A percentile compares a stretch with the other conserved stretches of the same genome.
Evolutionary conservation across 495 filamentous ascomycete genomes (phyloP).

Genomic region (Apodospora peruviana): DNA sequence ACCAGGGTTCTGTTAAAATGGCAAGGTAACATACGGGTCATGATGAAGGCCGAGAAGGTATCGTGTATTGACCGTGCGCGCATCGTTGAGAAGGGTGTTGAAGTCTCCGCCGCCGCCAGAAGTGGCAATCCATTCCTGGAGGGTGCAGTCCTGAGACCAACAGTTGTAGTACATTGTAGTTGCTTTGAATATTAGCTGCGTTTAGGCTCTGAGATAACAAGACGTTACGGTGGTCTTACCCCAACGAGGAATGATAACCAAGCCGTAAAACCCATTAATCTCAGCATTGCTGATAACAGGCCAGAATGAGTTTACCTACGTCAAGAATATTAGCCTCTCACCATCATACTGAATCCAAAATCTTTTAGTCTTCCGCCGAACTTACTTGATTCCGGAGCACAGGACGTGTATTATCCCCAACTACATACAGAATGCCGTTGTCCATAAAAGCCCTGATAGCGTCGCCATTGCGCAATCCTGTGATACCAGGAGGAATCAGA

Average conservation of each 20-base stretch:
- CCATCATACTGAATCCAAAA: not conserved
- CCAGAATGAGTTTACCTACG: slow-evolving; percentile 43
- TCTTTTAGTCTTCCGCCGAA: no score
- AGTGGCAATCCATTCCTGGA: slow-evolving; percentile 57
- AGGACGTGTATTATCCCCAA: slow-evolving; percentile 59
- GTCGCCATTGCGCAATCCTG: slow-evolving; percentile 61
- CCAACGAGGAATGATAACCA: slow-evolving; percentile 57
- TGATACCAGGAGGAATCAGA: slow-evolving; percentile 60
- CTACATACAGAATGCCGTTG: slow-evolving; percentile 53
- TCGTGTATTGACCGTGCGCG: slow-evolving; percentile 47
- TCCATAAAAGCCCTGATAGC: slow-evolving; percentile 54
- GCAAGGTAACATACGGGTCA: slow-evolving; percentile 23
- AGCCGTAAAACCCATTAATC: slow-evolving; percentile 49
- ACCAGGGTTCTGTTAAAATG: not conserved
- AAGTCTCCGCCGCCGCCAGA: slow-evolving; percentile 48
- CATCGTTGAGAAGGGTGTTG: slow-evolving; percentile 40
- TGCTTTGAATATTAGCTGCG: slow-evolving; percentile 13
- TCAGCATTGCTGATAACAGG: slow-evolving; percentile 48
- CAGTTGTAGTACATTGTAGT: slow-evolving; percentile 65
- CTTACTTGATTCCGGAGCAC: slow-evolving; percentile 37
- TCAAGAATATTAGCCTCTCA: not conserved
- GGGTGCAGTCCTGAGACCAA: slow-evolving; percentile 48
- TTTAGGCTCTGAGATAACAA: not conserved
- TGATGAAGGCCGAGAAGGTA: slow-evolving; percentile 51
- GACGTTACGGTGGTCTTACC: slow-evolving; percentile 6